These are phyloP conservation scores for Rutstroemia sydowiana DNA, from an alignment of 2,329 filamentous ascomycete genomes.

Conservation along the genomic window DNA sequence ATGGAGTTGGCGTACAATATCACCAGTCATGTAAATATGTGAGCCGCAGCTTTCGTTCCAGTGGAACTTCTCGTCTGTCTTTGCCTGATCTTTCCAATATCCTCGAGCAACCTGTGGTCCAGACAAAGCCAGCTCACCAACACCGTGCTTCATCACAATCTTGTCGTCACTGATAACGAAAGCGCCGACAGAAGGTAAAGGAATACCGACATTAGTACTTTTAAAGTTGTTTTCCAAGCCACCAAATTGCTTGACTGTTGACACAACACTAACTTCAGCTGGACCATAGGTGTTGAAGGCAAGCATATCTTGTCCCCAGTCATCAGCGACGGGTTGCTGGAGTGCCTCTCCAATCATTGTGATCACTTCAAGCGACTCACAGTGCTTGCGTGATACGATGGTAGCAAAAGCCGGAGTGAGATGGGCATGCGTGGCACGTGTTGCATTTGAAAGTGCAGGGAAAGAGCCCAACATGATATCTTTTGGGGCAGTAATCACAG, in stretches of 20 bases:
- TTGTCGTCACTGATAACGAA: conserved; percentile 33
- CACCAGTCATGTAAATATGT: conserved; percentile 50
- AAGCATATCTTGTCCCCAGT: conserved; percentile 22
- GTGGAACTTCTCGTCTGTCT: conserved; percentile 52
- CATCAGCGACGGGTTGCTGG: background rate
- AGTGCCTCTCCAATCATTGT: conserved; percentile 6
- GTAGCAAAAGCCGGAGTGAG: conserved; percentile 2
- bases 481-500: conserved; percentile 2
- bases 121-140: conserved; percentile 26
- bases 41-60: conserved; percentile 42
- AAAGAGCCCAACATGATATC: conserved; percentile 1
- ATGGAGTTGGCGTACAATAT: conserved; percentile 46
- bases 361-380: background rate
- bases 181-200: background rate
- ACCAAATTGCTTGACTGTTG: conserved; percentile 10
- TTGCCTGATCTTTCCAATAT: conserved; percentile 50
- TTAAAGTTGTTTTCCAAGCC: background rate
- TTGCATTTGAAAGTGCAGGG: background rate
- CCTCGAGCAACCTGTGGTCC: conserved; percentile 53
- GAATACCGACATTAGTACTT: background rate
- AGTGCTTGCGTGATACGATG: background rate
- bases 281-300: conserved; percentile 1
- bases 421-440: conserved; percentile 1
- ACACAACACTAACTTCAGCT: conserved; percentile 12
- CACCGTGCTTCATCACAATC: conserved; percentile 17